phyloP scores from a whole-genome alignment of 2,329 filamentous ascomycete genomes.

The Blastomyces emzantsi region DNA sequence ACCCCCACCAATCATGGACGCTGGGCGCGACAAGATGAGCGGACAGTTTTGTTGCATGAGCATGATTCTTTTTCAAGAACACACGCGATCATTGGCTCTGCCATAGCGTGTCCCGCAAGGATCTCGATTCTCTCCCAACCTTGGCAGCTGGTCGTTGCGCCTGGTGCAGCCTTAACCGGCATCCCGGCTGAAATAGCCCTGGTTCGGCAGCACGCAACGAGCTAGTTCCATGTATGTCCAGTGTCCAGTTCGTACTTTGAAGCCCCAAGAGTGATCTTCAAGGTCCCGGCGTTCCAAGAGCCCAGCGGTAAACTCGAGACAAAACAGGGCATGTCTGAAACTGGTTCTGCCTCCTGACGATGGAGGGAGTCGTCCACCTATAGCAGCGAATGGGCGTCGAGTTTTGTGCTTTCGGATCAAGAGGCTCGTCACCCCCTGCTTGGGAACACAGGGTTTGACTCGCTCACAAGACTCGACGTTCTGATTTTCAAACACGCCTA shows the following conservation, averaged over 20 bases:
- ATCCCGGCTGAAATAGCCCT: neutral
- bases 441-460: constrained; percentile 3
- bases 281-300: neutral
- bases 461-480: constrained; percentile 7
- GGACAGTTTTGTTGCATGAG: neutral
- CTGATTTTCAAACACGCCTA: neutral
- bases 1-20: neutral
- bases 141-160: too few relatives aligned
- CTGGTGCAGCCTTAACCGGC: neutral
- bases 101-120: neutral
- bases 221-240: too few relatives aligned
- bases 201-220: neutral
- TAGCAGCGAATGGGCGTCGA: constrained; percentile 4
- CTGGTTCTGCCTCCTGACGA: neutral
- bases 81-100: constrained; percentile 1
- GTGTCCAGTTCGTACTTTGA: too few relatives aligned
- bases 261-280: neutral
- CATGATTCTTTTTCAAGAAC: neutral
- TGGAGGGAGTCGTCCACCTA: neutral
- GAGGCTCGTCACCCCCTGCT: neutral
- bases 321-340: constrained; percentile 7
- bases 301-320: constrained; percentile 7
- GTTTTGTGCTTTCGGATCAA: neutral
- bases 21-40: neutral
- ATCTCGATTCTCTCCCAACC: neutral